Evolutionary conservation across 495 filamentous ascomycete genomes (phyloP), one percentile per base, ranked within the genome.

Genomic region (Halenospora varia): DNA sequence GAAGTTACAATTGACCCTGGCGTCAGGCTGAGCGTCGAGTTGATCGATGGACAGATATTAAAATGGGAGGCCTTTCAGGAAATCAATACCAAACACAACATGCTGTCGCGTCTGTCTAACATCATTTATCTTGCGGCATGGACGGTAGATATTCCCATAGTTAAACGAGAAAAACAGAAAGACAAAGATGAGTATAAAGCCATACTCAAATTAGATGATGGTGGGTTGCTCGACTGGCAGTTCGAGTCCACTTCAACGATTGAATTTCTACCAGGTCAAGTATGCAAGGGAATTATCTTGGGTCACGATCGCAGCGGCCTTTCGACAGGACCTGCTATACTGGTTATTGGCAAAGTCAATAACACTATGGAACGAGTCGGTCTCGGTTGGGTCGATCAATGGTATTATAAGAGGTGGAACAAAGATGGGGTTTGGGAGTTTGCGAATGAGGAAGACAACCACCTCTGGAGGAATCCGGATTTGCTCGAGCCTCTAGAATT

Each of bases 41-140:
- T 56, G 22, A 35, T 56, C 15, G 44, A 56, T 39, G 41, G 53
- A 19, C 42, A 48, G 17, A 10, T 56, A 48, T 55, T 48, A 41
- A 55, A 24, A 55, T 55, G 53, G 53, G 42, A 55, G 24, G 13
- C 41, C 25, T 47, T 55, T 20, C 40, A 55, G 42, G 53, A 55
- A 47, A 10, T 55, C 3, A 47, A 48, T 29, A 29, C 3, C 22
- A 56, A 56, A 29, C 3, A 3, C 24, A 48, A 48, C 25, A 26
- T 55, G 42, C 10, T 29, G 23, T 55, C 53, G 46, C 42, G 26
- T 9, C 44, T 35, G 10, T 55, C 40, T 48, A 48, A 55, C 53
- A 13, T 48, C 53, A 55, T 55, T 35, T 20, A 17, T 48, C 1
- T 55, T 18, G 3, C 42, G 10, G 42, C 24, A 48, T 56, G 41